These are phyloP conservation scores for Pichia exigua DNA, from an alignment of 805 yeast species.

Conservation along the genomic window DNA sequence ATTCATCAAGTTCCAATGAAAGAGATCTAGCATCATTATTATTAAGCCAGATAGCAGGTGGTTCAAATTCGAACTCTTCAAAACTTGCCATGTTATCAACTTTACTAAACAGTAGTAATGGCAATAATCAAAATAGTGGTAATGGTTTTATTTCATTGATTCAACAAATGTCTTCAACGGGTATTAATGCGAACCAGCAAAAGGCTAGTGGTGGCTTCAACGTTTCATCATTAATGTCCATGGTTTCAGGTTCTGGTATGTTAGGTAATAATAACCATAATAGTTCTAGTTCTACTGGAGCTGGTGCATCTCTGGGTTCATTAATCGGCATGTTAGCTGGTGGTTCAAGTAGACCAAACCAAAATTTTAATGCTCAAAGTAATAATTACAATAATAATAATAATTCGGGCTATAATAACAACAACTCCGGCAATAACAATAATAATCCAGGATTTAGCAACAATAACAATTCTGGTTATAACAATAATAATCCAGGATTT, in stretches of 20 bases:
- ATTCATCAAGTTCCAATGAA: conserved; percentile 21
- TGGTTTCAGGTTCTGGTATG: conserved; percentile 5
- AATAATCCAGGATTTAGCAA: neutral
- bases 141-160: conserved; percentile 23
- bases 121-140: conserved; percentile 10
- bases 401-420: neutral
- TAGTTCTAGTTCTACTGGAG: neutral
- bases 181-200: conserved; percentile 19
- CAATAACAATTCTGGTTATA: neutral
- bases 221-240: conserved; percentile 16
- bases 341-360: conserved; percentile 5
- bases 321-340: conserved; percentile 15
- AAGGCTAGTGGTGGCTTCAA: conserved; percentile 24
- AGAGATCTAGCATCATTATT: conserved; percentile 24
- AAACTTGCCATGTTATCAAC: conserved; percentile 22
- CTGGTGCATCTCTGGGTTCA: conserved; percentile 16
- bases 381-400: neutral
- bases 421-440: conserved; percentile 1
- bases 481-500: neutral
- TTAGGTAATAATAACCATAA: conserved; percentile 7
- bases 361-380: neutral
- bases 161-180: conserved; percentile 19
- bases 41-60: conserved; percentile 21
- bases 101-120: conserved; percentile 13
- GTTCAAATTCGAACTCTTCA: conserved; percentile 20